Conservation (phyloP, 2,329 filamentous ascomycete species). For the Colletotrichum theobromicola region DNA sequence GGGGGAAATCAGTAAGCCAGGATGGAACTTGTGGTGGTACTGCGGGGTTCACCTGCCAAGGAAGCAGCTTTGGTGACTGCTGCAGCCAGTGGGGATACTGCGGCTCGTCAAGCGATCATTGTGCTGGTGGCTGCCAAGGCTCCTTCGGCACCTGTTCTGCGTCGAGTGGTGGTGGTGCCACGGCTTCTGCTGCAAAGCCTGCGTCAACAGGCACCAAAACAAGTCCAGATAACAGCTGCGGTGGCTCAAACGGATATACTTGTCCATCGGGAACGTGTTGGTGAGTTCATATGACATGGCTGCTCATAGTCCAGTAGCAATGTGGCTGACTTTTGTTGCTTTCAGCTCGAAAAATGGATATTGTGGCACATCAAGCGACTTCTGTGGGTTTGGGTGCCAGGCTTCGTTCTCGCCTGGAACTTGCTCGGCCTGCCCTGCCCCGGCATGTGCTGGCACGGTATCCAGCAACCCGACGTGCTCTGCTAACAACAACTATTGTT, state of each 20-base stretch:
- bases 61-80: conserved; percentile 16
- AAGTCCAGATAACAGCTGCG: conserved; percentile 42
- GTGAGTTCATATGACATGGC: conserved; percentile 1
- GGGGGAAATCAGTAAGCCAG: neutral
- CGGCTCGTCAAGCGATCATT: conserved; percentile 22
- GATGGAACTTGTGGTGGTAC: conserved; percentile 11
- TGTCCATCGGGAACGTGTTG: conserved; percentile 31
- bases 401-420: neutral
- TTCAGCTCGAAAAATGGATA: conserved; percentile 17
- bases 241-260: conserved; percentile 42
- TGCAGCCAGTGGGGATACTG: conserved; percentile 26
- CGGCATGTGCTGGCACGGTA: neutral
- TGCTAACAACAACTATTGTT: neutral
- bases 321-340: neutral
- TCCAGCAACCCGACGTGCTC: neutral
- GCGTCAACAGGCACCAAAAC: neutral
- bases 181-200: neutral
- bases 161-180: neutral
- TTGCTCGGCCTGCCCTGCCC: neutral
- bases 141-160: conserved; percentile 9
- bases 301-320: neutral
- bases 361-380: conserved; percentile 20
- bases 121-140: conserved; percentile 12
- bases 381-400: conserved; percentile 22
- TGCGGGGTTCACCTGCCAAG: conserved; percentile 3